phyloP scores from a whole-genome alignment of 345 rosid genomes.

The Jatropha curcas region DNA sequence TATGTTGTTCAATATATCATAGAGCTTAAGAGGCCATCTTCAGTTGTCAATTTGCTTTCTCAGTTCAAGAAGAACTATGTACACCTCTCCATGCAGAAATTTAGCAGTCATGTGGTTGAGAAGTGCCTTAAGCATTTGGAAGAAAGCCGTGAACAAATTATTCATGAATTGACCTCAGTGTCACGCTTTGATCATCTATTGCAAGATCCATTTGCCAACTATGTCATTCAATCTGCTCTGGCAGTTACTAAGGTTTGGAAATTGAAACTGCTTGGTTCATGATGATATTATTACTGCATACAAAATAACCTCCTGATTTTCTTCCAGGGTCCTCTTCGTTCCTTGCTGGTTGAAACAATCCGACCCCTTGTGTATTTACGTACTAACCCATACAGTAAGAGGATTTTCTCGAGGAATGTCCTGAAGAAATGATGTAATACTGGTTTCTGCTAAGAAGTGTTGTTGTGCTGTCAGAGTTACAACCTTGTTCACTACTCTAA shows the following conservation, averaged over 20 bases:
- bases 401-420: conserved; percentile 58
- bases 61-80: conserved; percentile 55
- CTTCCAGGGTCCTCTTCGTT: conserved; percentile 54
- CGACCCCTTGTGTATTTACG: conserved; percentile 42
- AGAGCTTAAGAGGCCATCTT: conserved; percentile 47
- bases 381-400: conserved; percentile 70
- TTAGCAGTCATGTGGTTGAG: conserved; percentile 77
- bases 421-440: conserved; percentile 51
- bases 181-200: conserved; percentile 59
- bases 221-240: conserved; percentile 74
- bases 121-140: conserved; percentile 54
- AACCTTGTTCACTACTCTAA: conserved; percentile 24
- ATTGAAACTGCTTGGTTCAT: background rate
- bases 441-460: conserved; percentile 15
- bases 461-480: conserved; percentile 35
- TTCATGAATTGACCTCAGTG: conserved; percentile 52
- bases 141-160: conserved; percentile 53
- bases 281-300: background rate
- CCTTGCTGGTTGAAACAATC: conserved; percentile 48
- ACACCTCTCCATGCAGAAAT: conserved; percentile 66
- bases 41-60: conserved; percentile 36
- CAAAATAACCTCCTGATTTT: conserved; percentile 2
- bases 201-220: conserved; percentile 78
- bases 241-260: conserved; percentile 45
- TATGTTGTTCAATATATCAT: conserved; percentile 74